Conservation (phyloP, 1,284 basidiomycete genomes). For the Trametes polyzona region DNA sequence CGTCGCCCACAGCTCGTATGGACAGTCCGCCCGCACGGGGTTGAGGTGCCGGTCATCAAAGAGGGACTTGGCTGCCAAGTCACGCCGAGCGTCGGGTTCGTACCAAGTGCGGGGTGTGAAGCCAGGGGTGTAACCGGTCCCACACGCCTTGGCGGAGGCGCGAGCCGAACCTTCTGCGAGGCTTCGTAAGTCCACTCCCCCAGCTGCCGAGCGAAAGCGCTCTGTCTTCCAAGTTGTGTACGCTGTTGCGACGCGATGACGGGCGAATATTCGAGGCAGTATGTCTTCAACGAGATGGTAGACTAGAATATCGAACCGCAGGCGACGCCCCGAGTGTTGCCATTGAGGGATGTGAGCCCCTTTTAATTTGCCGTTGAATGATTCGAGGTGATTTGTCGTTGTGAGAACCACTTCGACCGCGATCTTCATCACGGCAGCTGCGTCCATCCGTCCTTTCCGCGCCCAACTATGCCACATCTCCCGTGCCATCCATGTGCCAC, state of each 20-base stretch:
- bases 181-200: neutral
- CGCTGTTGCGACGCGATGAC: neutral
- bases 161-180: no score
- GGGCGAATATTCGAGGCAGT: neutral
- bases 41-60: neutral
- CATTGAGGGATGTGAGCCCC: conserved; percentile 32
- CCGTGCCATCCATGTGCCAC: conserved; percentile 21
- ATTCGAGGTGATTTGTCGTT: conserved; percentile 46
- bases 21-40: neutral
- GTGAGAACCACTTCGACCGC: conserved; percentile 36
- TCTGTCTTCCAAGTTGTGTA: neutral
- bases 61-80: neutral
- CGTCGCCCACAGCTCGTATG: neutral
- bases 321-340: conserved; percentile 33
- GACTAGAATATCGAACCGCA: conserved; percentile 34
- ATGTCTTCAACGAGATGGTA: neutral
- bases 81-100: neutral
- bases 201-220: neutral
- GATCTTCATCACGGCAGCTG: conserved; percentile 28
- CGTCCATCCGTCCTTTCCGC: conserved; percentile 25
- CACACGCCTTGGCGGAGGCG: neutral
- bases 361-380: conserved; percentile 44
- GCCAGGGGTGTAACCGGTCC: neutral
- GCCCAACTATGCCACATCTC: conserved; percentile 39
- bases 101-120: neutral